Evolutionary conservation across 164 flowering plant genomes (phyloP), one percentile per base, ranked within the genome.

Genomic region (Magnolia kwangsiensis): DNA sequence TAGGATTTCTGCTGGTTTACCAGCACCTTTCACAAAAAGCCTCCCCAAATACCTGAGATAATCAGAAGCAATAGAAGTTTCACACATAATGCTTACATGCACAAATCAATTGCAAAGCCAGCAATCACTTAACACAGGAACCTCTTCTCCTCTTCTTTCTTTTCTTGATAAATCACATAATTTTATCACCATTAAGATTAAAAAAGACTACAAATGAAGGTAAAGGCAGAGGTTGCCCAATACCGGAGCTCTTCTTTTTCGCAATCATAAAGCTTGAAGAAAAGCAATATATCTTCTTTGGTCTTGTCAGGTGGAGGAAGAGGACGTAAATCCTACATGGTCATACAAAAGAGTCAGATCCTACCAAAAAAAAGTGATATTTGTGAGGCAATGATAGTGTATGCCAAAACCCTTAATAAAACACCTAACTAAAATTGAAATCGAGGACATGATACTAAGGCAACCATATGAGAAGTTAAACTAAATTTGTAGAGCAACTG

Each of bases 251-350:
- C 94, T 85, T 88, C 90, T 83, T 94, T 96, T 77, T 82, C 88
- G 67, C 97, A 93, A 74, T 91, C 91, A 88, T 94, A 96, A 78
- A 94, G 91, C 84, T 96, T 96, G 81, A 96, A 94, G 87, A 96
- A 94, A 63, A 96, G 94, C 63, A 96, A 80, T 77, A 90, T 89
- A 74, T 96, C 98, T 50, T 94, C 99, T 80, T 87, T 92, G n/a
- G 85, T 86, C 77, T 91, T 94, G 8, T 89, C 97, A 37, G 92
- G 95, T n/a, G 92, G 91, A 74, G 90, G 82, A 76, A 91, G 77
- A 58, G 97, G 93, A 59, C 59, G 84, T 18, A 82, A 74, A 85
- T 94, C 98, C 99, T 96, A 88, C 72, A 72, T 10, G 59, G 49
- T 58, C 20, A 58, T 45, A 58, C 14, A 65, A 21, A 71, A 77